phyloP scores from a whole-genome alignment of 345 rosid genomes.

The Barbarea vulgaris region DNA sequence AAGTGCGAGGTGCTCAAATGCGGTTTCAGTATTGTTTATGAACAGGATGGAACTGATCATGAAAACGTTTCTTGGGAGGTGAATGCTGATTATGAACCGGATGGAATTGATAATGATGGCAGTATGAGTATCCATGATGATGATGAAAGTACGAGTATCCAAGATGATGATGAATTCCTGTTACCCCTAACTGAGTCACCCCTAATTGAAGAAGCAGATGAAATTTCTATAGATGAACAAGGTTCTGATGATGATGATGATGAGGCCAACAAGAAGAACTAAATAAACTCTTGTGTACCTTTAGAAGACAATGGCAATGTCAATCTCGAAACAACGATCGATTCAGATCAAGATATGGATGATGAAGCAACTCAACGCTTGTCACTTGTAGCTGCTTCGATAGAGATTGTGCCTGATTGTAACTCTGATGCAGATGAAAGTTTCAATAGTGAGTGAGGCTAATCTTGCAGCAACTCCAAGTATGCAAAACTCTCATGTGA shows the following conservation, averaged over 20 bases:
- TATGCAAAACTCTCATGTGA: not conserved
- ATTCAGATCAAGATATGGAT: not conserved
- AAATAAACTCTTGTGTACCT: not conserved
- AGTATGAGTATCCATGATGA: not conserved
- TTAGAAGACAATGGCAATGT: not conserved
- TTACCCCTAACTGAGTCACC: not conserved
- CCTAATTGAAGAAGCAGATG: not conserved
- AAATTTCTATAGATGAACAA: not conserved
- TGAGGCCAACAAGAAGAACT: not conserved
- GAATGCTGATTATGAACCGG: not conserved
- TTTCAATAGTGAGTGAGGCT: not conserved
- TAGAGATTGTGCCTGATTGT: not conserved
- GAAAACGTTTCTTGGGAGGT: constrained; percentile 4
- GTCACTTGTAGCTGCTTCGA: not conserved
- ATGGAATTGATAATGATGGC: not conserved
- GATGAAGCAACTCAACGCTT: not conserved
- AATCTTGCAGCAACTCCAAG: not conserved
- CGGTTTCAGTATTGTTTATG: constrained; percentile 17
- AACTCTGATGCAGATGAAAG: not conserved
- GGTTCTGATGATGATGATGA: not conserved
- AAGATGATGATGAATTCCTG: not conserved
- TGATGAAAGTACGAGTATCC: not conserved
- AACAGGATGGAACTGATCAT: constrained; percentile 2
- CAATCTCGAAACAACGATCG: not conserved
- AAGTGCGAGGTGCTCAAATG: not conserved